These are phyloP conservation scores for Talaromyces amestolkiae DNA, from an alignment of 2,329 filamentous ascomycete species.

Conservation along the genomic window DNA sequence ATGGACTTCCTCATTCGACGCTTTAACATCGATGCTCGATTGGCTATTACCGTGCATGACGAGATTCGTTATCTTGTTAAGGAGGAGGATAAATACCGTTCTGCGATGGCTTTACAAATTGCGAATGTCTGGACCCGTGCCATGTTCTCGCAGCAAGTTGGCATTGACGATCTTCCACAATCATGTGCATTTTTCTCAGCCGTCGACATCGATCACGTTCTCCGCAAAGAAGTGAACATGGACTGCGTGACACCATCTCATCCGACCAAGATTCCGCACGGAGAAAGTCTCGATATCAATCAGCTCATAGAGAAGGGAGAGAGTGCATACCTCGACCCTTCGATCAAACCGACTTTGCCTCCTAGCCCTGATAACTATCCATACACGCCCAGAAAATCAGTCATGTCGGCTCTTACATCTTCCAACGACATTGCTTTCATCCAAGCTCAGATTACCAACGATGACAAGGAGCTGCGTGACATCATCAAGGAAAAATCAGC, in stretches of 20 bases:
- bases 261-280: constrained; percentile 70
- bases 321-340: constrained; percentile 66
- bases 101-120: constrained; percentile 89
- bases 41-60: constrained; percentile 94
- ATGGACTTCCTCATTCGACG: constrained; percentile 92
- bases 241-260: constrained; percentile 92
- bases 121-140: constrained; percentile 95
- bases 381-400: constrained; percentile 70
- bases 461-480: constrained; percentile 70
- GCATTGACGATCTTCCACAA: constrained; percentile 91
- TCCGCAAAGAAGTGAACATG: constrained; percentile 99
- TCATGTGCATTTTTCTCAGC: constrained; percentile 94
- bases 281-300: constrained; percentile 81
- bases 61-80: constrained; percentile 93
- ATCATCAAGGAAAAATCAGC: constrained; percentile 63
- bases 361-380: constrained; percentile 61
- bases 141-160: constrained; percentile 96
- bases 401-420: constrained; percentile 71
- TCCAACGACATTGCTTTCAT: constrained; percentile 63
- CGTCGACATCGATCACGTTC: constrained; percentile 88
- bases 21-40: constrained; percentile 78
- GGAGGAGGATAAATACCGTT: constrained; percentile 79
- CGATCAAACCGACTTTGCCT: constrained; percentile 55
- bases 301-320: constrained; percentile 72
- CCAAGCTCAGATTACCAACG: constrained; percentile 75